Conservation (phyloP, 441 rosid species). For the Croton setiger region DNA sequence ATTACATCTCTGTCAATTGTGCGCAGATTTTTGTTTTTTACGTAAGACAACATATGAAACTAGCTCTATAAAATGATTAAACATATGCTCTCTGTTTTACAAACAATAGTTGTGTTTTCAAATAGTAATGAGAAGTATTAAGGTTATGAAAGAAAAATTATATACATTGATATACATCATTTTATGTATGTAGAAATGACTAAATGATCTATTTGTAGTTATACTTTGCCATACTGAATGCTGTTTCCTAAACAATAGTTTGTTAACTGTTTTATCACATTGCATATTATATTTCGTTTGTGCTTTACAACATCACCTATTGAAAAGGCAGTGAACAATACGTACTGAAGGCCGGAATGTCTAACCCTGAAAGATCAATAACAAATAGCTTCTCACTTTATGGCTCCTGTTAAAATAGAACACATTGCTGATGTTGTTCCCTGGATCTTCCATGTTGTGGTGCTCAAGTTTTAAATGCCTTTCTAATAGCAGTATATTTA, state of each 20-base stretch:
- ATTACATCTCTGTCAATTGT: neutral
- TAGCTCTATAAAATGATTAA: neutral
- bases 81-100: neutral
- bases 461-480: neutral
- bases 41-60: neutral
- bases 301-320: neutral
- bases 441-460: neutral
- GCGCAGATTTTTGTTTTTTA: neutral
- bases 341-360: neutral
- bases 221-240: neutral
- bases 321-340: neutral
- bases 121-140: neutral
- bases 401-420: constrained; percentile 6
- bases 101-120: neutral
- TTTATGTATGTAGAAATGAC: neutral
- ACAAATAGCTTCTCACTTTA: neutral
- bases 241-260: neutral
- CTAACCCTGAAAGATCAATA: neutral
- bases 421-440: neutral
- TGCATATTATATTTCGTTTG: neutral
- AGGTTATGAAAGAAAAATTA: neutral
- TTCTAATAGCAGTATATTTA: neutral
- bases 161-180: neutral
- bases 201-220: neutral
- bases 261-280: neutral